These are phyloP conservation scores for Solanum peruvianum DNA, from an alignment of 257 asterid genomes.

Conservation along the genomic window DNA sequence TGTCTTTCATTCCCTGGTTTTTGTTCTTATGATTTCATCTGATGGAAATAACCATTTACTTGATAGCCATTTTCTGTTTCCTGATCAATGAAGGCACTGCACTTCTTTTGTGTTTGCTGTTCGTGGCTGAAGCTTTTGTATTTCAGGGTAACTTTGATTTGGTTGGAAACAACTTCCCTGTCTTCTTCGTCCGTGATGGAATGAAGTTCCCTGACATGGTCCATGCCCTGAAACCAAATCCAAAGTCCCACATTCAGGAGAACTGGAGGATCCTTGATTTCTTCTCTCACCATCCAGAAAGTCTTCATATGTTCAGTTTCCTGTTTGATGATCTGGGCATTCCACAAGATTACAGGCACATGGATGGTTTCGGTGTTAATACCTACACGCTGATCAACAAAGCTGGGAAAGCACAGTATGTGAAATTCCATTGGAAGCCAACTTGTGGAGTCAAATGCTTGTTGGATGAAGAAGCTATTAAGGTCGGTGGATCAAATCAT, in stretches of 20 bases:
- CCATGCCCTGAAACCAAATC: constrained; percentile 89
- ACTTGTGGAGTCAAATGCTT: constrained; percentile 91
- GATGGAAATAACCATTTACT: neutral
- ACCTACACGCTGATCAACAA: constrained; percentile 80
- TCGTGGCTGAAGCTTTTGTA: neutral
- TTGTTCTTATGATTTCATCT: neutral
- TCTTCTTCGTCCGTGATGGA: constrained; percentile 83
- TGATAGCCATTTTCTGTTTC: neutral
- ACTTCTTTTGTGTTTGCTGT: neutral
- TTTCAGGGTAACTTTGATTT: constrained; percentile 83
- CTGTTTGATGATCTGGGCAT: constrained; percentile 81
- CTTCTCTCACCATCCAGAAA: constrained; percentile 94
- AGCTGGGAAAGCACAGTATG: constrained; percentile 77
- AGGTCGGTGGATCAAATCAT: constrained; percentile 84
- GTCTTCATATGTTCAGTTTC: constrained; percentile 73
- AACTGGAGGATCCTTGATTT: constrained; percentile 87
- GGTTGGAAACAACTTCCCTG: constrained; percentile 98
- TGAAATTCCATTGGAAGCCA: constrained; percentile 97
- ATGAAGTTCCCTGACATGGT: constrained; percentile 91
- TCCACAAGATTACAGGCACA: constrained; percentile 95
- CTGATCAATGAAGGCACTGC: neutral
- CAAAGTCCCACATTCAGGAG: constrained; percentile 92
- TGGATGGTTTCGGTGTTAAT: constrained; percentile 94
- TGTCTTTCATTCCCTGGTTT: neutral
- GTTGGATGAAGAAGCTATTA: constrained; percentile 66